These are phyloP conservation scores for Coemansia sp. DNA, from an alignment of 192 early-diverging fungal genomes.

Conservation along the genomic window DNA sequence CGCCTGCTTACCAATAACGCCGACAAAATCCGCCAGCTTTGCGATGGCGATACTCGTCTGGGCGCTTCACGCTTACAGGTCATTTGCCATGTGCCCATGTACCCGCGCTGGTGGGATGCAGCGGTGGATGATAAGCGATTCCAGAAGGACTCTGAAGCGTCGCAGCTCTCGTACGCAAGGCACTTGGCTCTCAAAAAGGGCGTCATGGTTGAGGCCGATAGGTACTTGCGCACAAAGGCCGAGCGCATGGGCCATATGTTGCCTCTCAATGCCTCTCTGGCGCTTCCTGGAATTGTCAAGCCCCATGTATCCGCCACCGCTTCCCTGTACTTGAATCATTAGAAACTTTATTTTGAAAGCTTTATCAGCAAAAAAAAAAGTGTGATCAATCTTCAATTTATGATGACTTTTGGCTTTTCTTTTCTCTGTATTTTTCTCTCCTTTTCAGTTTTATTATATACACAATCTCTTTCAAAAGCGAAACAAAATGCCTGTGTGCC, in stretches of 20 bases:
- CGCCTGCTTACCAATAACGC: slow-evolving; percentile 95
- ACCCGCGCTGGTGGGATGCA: slow-evolving; percentile 79
- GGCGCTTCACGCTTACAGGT: too few relatives aligned
- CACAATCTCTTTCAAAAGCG: neutral
- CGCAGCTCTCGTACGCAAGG: slow-evolving; percentile 33
- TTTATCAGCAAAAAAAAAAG: slow-evolving; percentile 1
- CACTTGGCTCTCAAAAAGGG: slow-evolving; percentile 28
- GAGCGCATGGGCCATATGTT: slow-evolving; percentile 92
- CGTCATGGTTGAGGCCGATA: slow-evolving; percentile 69
- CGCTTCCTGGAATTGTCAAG: slow-evolving; percentile 6
- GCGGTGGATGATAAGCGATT: slow-evolving; percentile 22
- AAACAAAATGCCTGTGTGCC: slow-evolving; percentile 33
- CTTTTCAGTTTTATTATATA: neutral
- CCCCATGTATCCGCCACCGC: slow-evolving; percentile 9
- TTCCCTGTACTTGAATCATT: neutral
- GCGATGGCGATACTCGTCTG: slow-evolving; percentile 59
- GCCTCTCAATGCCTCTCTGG: slow-evolving; percentile 15
- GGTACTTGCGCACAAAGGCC: slow-evolving; percentile 86
- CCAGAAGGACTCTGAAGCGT: slow-evolving; percentile 17
- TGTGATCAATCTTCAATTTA: neutral
- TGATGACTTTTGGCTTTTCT: neutral
- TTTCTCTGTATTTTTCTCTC: neutral
- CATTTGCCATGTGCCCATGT: slow-evolving; percentile 84
- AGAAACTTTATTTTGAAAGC: too few relatives aligned
- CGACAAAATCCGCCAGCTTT: slow-evolving; percentile 85